Conservation (phyloP, 2,329 filamentous ascomycete species). For the Penicillium sp. region DNA sequence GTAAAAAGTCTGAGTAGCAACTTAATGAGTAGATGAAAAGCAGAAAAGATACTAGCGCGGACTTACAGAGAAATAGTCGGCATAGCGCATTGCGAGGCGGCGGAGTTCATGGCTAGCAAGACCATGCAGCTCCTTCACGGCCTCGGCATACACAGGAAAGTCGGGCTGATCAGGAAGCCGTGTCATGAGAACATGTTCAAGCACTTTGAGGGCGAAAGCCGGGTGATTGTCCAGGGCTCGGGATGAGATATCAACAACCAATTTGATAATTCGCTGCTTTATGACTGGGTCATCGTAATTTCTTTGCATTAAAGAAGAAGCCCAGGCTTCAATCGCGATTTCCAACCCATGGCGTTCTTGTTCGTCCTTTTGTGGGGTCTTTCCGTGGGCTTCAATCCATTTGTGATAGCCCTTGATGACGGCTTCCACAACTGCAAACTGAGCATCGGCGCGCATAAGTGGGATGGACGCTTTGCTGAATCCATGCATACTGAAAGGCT, state of each 20-base stretch:
- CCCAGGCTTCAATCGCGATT: conserved; percentile 38
- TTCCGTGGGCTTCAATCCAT: conserved; percentile 58
- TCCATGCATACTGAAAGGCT: conserved; percentile 54
- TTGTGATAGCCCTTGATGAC: conserved; percentile 82
- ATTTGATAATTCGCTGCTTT: conserved; percentile 70
- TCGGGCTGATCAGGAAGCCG: conserved; percentile 67
- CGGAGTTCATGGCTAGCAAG: conserved; percentile 84
- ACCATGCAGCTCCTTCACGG: conserved; percentile 80
- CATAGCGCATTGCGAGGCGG: conserved; percentile 80
- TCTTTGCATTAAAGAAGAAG: conserved; percentile 37
- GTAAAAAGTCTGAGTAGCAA: conserved; percentile 62
- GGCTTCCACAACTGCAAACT: conserved; percentile 83
- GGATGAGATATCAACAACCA: conserved; percentile 79
- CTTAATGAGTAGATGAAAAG: neutral
- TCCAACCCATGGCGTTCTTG: conserved; percentile 37
- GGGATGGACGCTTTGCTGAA: conserved; percentile 40
- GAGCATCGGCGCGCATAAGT: conserved; percentile 70
- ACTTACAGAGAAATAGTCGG: conserved; percentile 73
- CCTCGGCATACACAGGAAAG: conserved; percentile 71
- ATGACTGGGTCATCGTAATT: conserved; percentile 65
- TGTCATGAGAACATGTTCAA: conserved; percentile 85
- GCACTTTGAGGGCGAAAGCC: conserved; percentile 76
- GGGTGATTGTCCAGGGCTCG: conserved; percentile 70
- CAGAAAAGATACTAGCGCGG: neutral
- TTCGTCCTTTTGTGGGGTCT: conserved; percentile 48